Base-by-base conservation (phyloP, 108 stramenopile genomes). In the Aurantiochytrium sp. region DNA sequence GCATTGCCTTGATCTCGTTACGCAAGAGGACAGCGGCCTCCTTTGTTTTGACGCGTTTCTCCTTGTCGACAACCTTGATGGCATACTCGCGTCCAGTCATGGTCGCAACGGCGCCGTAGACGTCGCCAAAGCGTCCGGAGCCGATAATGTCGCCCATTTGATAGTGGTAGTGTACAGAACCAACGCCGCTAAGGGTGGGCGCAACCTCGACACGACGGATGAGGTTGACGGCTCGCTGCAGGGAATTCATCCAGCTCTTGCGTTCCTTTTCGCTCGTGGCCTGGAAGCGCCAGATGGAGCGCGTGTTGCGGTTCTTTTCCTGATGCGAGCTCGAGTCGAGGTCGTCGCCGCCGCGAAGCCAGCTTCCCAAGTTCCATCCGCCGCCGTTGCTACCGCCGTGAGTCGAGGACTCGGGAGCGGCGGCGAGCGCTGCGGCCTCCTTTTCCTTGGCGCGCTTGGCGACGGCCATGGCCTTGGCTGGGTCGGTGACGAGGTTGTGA, bases 1-100 rank as follows among this genome's bases (percentile, higher is more conserved):
- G 73, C 44, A 83, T 45, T 5, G 49, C 49, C 49, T 83, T 83
- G n/a, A 83, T 83, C 49, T 83, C 73, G 73, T 21, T 83, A 43
- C 73, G 73, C 21, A 83, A 43, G 47, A 83, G 23, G 6, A 83
- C 16, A 5, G 73, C 73, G 49, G 44, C 73, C 73, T 83, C 73
- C 49, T 83, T 83, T 18, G 73, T 83, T 43, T 83, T 83, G 44
- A 83, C 73, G 49, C 73, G 73, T 43, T 83, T 83, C 49, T 83
- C 73, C 25, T 83, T 83, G 23, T 83, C 73, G 44, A 83, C 73
- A 16, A 83, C 73, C 73, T 83, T 83, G 73, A 83, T 83, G 73
- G 73, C 73, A 21, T 83, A 83, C 25, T 83, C 73, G 47, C 49
- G 73, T 8, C 49, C 73, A 21, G 73, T 83, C 73, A 83, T 83